These are phyloP conservation scores for Peniophora sp. DNA, from an alignment of 1,284 basidiomycete species.

Conservation along the genomic window DNA sequence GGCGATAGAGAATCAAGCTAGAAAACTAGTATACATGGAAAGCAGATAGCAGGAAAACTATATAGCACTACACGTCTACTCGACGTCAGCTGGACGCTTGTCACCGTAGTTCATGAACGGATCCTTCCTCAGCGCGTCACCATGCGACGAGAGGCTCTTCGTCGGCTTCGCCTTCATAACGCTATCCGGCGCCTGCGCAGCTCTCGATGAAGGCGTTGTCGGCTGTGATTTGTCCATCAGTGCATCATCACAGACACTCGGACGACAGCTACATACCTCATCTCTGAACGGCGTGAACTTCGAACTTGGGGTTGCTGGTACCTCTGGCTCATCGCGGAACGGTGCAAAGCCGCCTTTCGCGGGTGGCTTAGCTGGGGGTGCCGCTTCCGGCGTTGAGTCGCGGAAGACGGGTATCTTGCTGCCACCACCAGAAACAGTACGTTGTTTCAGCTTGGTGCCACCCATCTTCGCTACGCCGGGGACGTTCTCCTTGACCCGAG, in stretches of 20 bases:
- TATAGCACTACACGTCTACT: constrained; percentile 3
- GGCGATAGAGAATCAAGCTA: background rate
- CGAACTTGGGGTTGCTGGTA: constrained; percentile 33
- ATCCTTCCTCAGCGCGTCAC: constrained; percentile 67
- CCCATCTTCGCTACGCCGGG: constrained; percentile 57
- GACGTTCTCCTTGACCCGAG: constrained; percentile 68
- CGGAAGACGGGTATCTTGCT: constrained; percentile 50
- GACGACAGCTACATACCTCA: constrained; percentile 34
- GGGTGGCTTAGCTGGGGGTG: constrained; percentile 13
- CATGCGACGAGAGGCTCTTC: constrained; percentile 44
- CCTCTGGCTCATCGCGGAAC: constrained; percentile 7
- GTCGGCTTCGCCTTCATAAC: constrained; percentile 55
- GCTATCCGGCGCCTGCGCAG: constrained; percentile 29
- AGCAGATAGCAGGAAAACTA: background rate
- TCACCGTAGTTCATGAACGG: constrained; percentile 66
- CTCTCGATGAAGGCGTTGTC: constrained; percentile 17
- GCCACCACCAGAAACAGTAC: constrained; percentile 27
- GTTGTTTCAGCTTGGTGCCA: constrained; percentile 57
- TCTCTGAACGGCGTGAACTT: constrained; percentile 64
- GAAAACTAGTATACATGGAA: background rate
- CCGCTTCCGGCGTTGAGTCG: constrained; percentile 32
- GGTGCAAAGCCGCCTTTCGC: constrained; percentile 7
- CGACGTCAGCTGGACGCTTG: constrained; percentile 10
- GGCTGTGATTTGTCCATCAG: constrained; percentile 17
- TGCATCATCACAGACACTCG: constrained; percentile 2